These are phyloP conservation scores for Crithidia sp. DNA, from an alignment of 208 protist genomes.

Conservation along the genomic window DNA sequence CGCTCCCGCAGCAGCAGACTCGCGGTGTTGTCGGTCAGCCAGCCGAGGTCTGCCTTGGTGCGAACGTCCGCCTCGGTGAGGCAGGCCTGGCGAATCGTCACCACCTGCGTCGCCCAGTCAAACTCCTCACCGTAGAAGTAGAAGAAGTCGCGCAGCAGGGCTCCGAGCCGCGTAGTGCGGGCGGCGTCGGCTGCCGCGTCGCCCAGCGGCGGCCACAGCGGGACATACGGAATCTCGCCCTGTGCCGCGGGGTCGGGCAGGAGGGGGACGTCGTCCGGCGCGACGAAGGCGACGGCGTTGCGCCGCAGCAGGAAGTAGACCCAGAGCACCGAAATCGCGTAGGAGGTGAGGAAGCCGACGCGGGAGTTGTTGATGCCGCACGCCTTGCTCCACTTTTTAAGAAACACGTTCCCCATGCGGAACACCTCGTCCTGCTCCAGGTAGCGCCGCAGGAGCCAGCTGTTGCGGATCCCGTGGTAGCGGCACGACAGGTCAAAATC, in stretches of 20 bases:
- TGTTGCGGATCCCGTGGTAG: constrained; percentile 77
- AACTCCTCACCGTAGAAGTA: constrained; percentile 59
- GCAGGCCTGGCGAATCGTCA: constrained; percentile 36
- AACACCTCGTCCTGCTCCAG: constrained; percentile 51
- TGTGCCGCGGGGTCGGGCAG: constrained; percentile 29
- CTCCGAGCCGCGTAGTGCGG: constrained; percentile 30
- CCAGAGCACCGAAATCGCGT: constrained; percentile 79
- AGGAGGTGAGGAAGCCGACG: constrained; percentile 78
- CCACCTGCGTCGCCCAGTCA: constrained; percentile 56
- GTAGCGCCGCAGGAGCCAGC: constrained; percentile 79
- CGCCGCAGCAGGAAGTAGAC: constrained; percentile 69
- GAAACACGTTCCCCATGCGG: constrained; percentile 67
- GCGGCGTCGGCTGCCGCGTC: not conserved
- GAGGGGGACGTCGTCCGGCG: constrained; percentile 34
- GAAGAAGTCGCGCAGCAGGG: constrained; percentile 60
- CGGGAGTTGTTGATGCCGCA: constrained; percentile 77
- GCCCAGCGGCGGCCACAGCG: constrained; percentile 42
- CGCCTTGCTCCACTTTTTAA: constrained; percentile 85
- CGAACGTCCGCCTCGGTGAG: constrained; percentile 1
- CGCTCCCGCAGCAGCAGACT: constrained; percentile 42
- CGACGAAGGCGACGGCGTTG: constrained; percentile 46
- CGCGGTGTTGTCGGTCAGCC: constrained; percentile 40
- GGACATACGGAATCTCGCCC: constrained; percentile 48
- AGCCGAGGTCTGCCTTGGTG: constrained; percentile 41
- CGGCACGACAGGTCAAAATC: constrained; percentile 87